Evolutionary conservation across 2,329 filamentous ascomycete genomes (phyloP).

Genomic region (Sarocladium kiliense): DNA sequence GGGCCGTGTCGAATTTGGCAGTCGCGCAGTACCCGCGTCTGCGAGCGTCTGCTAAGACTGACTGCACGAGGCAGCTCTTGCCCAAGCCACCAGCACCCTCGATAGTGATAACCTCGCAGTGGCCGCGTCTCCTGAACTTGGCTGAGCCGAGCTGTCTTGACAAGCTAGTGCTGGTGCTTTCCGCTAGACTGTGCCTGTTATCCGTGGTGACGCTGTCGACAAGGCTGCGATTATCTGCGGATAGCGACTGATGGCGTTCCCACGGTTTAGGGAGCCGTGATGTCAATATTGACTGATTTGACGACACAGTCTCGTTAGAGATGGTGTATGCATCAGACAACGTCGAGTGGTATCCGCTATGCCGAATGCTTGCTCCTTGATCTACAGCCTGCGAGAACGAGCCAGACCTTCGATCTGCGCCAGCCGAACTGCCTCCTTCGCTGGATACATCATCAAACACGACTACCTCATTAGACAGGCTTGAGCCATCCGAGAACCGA

Average conservation of each 20-base stretch:
- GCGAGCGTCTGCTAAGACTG: slow-evolving; percentile 55
- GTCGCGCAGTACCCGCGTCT: slow-evolving; percentile 60
- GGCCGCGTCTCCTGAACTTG: slow-evolving; percentile 56
- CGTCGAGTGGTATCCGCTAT: slow-evolving; percentile 34
- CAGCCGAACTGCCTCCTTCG: slow-evolving; percentile 53
- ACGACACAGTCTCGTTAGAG: slow-evolving; percentile 43
- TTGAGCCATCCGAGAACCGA: slow-evolving; percentile 49
- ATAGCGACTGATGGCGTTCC: slow-evolving; percentile 49
- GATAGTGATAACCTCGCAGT: slow-evolving; percentile 58
- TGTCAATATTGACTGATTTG: slow-evolving; percentile 34
- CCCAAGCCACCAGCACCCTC: slow-evolving; percentile 60
- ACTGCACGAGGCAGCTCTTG: slow-evolving; percentile 60
- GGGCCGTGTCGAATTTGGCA: slow-evolving; percentile 60
- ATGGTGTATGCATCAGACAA: slow-evolving; percentile 34
- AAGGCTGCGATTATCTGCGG: slow-evolving; percentile 41
- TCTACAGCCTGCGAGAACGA: slow-evolving; percentile 45
- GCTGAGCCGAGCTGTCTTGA: slow-evolving; percentile 49
- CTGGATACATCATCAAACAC: slow-evolving; percentile 51
- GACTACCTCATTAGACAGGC: slow-evolving; percentile 44
- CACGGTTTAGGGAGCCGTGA: slow-evolving; percentile 38
- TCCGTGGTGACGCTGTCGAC: slow-evolving; percentile 36
- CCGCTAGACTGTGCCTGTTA: slow-evolving; percentile 35
- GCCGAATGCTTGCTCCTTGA: slow-evolving; percentile 30
- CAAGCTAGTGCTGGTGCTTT: slow-evolving; percentile 43
- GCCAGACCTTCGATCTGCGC: slow-evolving; percentile 41